Base-by-base conservation (phyloP, 306 rosid species). In the Cucumis cinereus region DNA sequence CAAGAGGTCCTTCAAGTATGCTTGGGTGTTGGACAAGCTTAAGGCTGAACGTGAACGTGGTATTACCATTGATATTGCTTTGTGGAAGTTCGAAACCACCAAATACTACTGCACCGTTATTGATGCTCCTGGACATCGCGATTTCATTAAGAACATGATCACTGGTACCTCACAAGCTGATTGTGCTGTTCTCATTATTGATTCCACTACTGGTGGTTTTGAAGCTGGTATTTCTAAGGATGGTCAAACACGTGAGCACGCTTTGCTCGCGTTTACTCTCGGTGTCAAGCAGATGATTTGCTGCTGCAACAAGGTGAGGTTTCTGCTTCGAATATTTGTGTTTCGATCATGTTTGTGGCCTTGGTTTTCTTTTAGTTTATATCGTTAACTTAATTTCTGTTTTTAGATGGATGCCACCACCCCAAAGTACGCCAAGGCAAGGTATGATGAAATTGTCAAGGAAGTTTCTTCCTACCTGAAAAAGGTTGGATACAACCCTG, bases 161-260 rank as follows among this genome's bases (percentile, higher is more conserved):
- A 84, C 85, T 7, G 88, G 88, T 0, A 81, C 87, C 30, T 75
- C 83, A 15, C 83, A 84, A 60, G 85, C 87, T 13, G 85, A 84
- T 14, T 84, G 83, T 52, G 85, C 81, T 14, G 80, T 84, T 6
- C 75, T 84, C 43, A 81, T 81, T 24, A 79, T 84, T 12, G 83
- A 81, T 57, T 81, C 87, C 36, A 81, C 83, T 17, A 81, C 85
- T 14, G 81, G 86, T 22, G 86, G 83, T 47, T 83, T 83, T 52
- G 86, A 83, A 35, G 86, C 86, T 28, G 84, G 86, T 36, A 84
- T 84, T 17, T 81, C 84, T 19, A 84, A 84, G 80, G 87, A 84
- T 53, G 87, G 84, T 6, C 87, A 84, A 77, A 77, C 84, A 40
- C 79, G 82, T 50, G 86, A 83, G 79, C 86, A 83, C 71, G 86